Evolutionary conservation across 768 basidiomycete genomes (phyloP).

Genomic region (Boletus sp.): DNA sequence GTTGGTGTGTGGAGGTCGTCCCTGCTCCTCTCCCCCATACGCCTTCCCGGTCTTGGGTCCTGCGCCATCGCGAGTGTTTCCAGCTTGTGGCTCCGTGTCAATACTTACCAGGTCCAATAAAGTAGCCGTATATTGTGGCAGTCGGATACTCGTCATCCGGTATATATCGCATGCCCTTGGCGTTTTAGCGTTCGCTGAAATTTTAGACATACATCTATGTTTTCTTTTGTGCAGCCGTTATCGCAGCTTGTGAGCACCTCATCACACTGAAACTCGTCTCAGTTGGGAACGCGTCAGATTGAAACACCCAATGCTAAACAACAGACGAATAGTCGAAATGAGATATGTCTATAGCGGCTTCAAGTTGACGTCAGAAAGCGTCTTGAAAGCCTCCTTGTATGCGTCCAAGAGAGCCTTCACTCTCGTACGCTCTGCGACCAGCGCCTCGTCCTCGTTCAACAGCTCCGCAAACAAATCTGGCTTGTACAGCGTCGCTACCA

Average conservation of each 20-base stretch:
- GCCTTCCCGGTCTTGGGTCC: constrained; percentile 15
- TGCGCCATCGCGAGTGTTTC: constrained; percentile 19
- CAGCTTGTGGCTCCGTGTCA: constrained; percentile 14
- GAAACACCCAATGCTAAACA: not conserved
- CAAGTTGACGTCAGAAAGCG: constrained; percentile 76
- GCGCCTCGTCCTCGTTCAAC: constrained; percentile 91
- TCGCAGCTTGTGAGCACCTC: not conserved
- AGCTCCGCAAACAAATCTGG: constrained; percentile 89
- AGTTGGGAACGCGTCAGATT: not conserved
- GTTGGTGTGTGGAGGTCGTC: not conserved
- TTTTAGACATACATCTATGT: constrained; percentile 5
- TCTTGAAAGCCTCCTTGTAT: constrained; percentile 93
- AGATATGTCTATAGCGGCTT: constrained; percentile 49
- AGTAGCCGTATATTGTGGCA: constrained; percentile 19
- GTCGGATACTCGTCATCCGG: constrained; percentile 3
- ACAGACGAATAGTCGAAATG: not conserved
- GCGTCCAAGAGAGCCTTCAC: constrained; percentile 95
- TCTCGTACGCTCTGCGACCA: constrained; percentile 89
- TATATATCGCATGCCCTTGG: constrained; percentile 8
- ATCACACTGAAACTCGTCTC: not conserved
- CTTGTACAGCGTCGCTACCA: constrained; percentile 94
- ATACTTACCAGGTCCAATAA: constrained; percentile 25
- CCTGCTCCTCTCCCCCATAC: not conserved
- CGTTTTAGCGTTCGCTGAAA: not conserved
- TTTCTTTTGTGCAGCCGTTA: too few relatives aligned